Evolutionary conservation across 305 asterid species (phyloP).

Genomic region (Salvia sclarea): DNA sequence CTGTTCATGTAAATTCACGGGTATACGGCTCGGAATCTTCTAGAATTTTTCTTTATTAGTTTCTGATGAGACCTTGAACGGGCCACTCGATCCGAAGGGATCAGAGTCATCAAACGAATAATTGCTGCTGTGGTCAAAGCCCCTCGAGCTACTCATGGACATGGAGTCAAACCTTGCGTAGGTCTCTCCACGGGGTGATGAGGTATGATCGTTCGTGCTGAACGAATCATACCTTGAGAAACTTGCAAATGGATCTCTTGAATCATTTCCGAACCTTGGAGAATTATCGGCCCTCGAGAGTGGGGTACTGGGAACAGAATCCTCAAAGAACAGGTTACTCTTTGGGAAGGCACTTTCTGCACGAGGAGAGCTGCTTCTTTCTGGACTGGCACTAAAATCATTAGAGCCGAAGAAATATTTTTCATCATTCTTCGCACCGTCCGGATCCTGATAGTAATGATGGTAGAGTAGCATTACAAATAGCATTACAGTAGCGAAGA

Average conservation of each 20-base stretch:
- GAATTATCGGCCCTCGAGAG: constrained; percentile 71
- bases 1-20: constrained; percentile 35
- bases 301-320: constrained; percentile 76
- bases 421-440: constrained; percentile 61
- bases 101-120: constrained; percentile 85
- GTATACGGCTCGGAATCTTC: constrained; percentile 40
- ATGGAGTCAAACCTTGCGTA: constrained; percentile 79
- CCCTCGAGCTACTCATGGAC: constrained; percentile 71
- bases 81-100: constrained; percentile 86
- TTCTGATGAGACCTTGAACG: constrained; percentile 82
- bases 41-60: constrained; percentile 50
- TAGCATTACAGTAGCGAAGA: background rate
- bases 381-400: constrained; percentile 70
- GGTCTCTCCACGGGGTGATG: constrained; percentile 56
- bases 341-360: constrained; percentile 55
- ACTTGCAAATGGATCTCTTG: constrained; percentile 64
- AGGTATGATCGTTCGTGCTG: constrained; percentile 49
- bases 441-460: constrained; percentile 56
- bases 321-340: constrained; percentile 69
- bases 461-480: constrained; percentile 21
- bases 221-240: constrained; percentile 85
- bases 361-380: constrained; percentile 59
- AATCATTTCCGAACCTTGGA: constrained; percentile 55
- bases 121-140: constrained; percentile 60
- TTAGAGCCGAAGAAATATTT: constrained; percentile 73